Conservation (phyloP, 768 basidiomycete species). For the Mycena albidolilacea region DNA sequence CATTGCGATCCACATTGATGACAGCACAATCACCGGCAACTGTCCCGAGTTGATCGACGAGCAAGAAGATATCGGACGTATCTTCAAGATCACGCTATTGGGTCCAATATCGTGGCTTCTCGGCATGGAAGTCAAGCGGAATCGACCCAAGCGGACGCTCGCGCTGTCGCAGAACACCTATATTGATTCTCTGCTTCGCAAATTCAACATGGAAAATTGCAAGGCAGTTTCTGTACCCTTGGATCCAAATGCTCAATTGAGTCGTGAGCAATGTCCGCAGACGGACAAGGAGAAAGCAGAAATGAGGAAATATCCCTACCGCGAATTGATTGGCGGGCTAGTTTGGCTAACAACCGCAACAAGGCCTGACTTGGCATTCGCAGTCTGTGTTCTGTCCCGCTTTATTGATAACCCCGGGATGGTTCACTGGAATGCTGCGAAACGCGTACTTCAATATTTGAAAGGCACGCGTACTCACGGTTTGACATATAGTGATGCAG, state of each 20-base stretch:
- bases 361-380: background rate
- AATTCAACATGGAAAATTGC: conserved; percentile 38
- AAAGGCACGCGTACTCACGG: background rate
- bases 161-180: conserved; percentile 8
- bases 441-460: background rate
- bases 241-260: conserved; percentile 22
- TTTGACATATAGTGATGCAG: background rate
- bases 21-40: conserved; percentile 48
- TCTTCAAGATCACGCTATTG: conserved; percentile 52
- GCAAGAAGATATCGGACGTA: conserved; percentile 36
- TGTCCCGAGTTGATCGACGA: conserved; percentile 31
- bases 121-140: conserved; percentile 54
- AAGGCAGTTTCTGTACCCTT: conserved; percentile 30
- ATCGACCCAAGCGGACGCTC: conserved; percentile 38
- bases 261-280: conserved; percentile 14
- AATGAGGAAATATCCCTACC: conserved; percentile 2
- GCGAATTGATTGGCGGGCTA: background rate
- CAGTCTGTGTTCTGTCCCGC: too few relatives aligned
- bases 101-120: background rate
- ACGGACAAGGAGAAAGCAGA: background rate
- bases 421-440: too few relatives aligned
- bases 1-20: conserved; percentile 51
- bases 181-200: conserved; percentile 30
- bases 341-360: conserved; percentile 20
- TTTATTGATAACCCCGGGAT: too few relatives aligned